Percentiles rank a stretch among this genome's conserved stretches.
Conservation (phyloP, 371 early-diverging fungal species). For the Mycotypha africana region DNA sequence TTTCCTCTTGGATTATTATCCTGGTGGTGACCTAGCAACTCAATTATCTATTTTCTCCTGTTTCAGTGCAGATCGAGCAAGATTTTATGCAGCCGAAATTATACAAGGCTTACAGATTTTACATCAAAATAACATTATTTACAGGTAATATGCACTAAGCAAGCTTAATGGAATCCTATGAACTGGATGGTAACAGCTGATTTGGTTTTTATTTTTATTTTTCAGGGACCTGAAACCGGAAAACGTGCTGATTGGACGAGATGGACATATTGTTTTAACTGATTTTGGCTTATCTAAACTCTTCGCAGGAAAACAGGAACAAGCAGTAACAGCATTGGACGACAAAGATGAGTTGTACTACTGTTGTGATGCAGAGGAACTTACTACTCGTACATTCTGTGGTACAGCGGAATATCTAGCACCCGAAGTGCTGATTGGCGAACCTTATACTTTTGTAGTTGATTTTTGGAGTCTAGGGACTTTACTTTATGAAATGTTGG, state of each 20-base stretch:
- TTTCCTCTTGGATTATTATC: conserved; percentile 79
- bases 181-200: too few species aligned
- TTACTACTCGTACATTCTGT: conserved; percentile 84
- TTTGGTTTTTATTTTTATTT: not conserved
- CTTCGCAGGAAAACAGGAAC: conserved; percentile 24
- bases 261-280: conserved; percentile 84
- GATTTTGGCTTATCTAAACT: conserved; percentile 86
- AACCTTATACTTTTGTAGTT: conserved; percentile 79
- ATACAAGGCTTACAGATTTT: conserved; percentile 79
- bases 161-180: too few species aligned
- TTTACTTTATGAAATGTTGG: conserved; percentile 80
- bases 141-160: conserved; percentile 38
- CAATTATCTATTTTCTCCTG: conserved; percentile 61
- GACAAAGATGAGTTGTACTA: too few species aligned
- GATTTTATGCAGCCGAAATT: conserved; percentile 87
- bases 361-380: too few species aligned
- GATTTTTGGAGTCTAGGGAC: conserved; percentile 99
- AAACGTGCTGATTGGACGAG: conserved; percentile 68
- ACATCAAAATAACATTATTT: conserved; percentile 83
- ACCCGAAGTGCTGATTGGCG: conserved; percentile 85
- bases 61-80: conserved; percentile 69
- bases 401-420: conserved; percentile 93
- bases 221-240: conserved; percentile 77
- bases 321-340: conserved; percentile 22
- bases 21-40: conserved; percentile 83